Evolutionary conservation across 1,284 basidiomycete genomes (phyloP).

Genomic region (Cryptococcus hybrid): DNA sequence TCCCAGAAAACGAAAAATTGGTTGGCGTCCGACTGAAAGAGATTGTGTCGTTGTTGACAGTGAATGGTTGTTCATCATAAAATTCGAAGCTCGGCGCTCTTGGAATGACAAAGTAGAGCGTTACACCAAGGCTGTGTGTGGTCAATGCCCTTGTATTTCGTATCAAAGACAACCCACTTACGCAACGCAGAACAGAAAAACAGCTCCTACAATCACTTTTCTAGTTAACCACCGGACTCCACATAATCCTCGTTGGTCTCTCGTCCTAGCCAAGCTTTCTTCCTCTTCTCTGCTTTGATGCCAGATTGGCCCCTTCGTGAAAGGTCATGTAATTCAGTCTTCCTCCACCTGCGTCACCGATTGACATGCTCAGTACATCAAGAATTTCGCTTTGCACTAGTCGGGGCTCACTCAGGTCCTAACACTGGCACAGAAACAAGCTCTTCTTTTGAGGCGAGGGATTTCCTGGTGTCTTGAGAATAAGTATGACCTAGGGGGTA

Average conservation of each 20-base stretch:
- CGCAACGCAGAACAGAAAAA: conserved; percentile 64
- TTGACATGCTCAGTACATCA: not conserved
- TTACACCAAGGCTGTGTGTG: conserved; percentile 61
- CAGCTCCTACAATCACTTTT: conserved; percentile 62
- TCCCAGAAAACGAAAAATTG: conserved; percentile 80
- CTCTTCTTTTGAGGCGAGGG: conserved; percentile 60
- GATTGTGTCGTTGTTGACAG: conserved; percentile 58
- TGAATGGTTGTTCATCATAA: conserved; percentile 60
- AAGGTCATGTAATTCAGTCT: conserved; percentile 69
- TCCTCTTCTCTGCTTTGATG: conserved; percentile 58
- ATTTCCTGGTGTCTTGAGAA: conserved; percentile 40
- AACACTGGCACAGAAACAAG: conserved; percentile 83
- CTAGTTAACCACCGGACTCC: conserved; percentile 69
- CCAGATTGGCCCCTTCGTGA: conserved; percentile 66
- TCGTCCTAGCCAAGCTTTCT: conserved; percentile 61
- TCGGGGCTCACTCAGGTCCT: conserved; percentile 61
- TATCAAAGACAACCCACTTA: conserved; percentile 50
- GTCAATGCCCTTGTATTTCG: not conserved
- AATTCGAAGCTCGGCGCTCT: conserved; percentile 70
- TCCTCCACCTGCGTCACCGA: conserved; percentile 60
- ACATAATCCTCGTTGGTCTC: conserved; percentile 69
- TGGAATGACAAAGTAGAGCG: conserved; percentile 73
- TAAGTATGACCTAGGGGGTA: conserved; percentile 26
- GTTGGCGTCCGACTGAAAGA: conserved; percentile 69
- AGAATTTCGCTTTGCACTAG: not conserved